A percentile compares a stretch with the other conserved stretches of the same genome.
Conservation (phyloP, 1,284 basidiomycete genomes). For the Naganishia cerealis region DNA sequence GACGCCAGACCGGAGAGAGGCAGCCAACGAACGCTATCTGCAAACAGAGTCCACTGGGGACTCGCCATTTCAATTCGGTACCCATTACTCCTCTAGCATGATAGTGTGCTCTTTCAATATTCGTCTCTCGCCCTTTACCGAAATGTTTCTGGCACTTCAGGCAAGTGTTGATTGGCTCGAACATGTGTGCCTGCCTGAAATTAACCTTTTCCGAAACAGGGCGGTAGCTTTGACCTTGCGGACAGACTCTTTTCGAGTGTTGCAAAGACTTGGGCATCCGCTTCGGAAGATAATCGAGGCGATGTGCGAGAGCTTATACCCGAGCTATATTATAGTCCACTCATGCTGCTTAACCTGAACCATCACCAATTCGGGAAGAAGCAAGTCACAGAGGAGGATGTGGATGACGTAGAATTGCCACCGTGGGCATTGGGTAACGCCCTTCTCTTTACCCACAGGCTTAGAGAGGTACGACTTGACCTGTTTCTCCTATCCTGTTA, state of each 20-base stretch:
- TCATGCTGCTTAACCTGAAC: slow-evolving; percentile 58
- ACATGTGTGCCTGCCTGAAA: background rate
- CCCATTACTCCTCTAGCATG: slow-evolving; percentile 95
- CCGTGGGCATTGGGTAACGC: slow-evolving; percentile 87
- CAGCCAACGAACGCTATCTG: slow-evolving; percentile 71
- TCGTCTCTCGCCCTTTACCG: slow-evolving; percentile 81
- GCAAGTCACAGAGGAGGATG: slow-evolving; percentile 74
- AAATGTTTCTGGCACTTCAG: slow-evolving; percentile 78
- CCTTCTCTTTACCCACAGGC: slow-evolving; percentile 75
- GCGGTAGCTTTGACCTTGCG: slow-evolving; percentile 94
- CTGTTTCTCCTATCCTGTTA: background rate
- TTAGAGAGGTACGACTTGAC: slow-evolving; percentile 65
- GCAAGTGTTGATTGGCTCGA: slow-evolving; percentile 48
- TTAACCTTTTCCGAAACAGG: slow-evolving; percentile 53
- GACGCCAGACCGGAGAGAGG: slow-evolving; percentile 68
- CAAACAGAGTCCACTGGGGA: slow-evolving; percentile 79
- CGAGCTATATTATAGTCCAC: slow-evolving; percentile 71
- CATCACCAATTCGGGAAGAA: slow-evolving; percentile 80
- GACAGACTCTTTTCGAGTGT: slow-evolving; percentile 87
- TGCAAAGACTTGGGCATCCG: slow-evolving; percentile 76
- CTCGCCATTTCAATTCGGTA: slow-evolving; percentile 84
- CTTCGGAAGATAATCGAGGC: slow-evolving; percentile 79
- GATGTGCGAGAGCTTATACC: slow-evolving; percentile 94
- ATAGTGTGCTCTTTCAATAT: slow-evolving; percentile 95
- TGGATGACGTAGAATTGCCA: slow-evolving; percentile 85